Conservation (phyloP, 2,329 filamentous ascomycete genomes). For the Aspergillus sojae region DNA sequence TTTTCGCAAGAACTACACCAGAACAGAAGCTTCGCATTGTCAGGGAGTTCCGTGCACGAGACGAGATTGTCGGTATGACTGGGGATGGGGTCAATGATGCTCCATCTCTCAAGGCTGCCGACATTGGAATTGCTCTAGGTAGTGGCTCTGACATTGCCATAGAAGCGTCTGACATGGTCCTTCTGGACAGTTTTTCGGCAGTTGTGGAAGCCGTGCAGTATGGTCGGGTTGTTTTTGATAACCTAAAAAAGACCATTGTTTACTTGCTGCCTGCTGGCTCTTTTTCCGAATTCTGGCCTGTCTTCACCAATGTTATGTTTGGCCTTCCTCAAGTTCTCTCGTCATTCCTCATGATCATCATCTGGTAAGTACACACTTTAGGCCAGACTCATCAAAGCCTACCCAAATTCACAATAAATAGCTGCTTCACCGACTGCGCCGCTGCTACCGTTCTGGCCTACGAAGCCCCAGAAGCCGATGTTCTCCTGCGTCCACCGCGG, state of each 20-base stretch:
- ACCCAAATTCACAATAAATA: neutral
- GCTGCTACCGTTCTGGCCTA: slow-evolving; percentile 75
- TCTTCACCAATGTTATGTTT: slow-evolving; percentile 72
- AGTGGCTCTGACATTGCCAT: slow-evolving; percentile 64
- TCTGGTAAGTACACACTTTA: slow-evolving; percentile 49
- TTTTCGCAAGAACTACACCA: slow-evolving; percentile 75
- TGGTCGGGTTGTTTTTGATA: slow-evolving; percentile 74
- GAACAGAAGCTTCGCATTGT: slow-evolving; percentile 81
- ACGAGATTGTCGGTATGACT: slow-evolving; percentile 59
- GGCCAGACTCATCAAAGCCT: accelerated
- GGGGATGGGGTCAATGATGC: slow-evolving; percentile 54
- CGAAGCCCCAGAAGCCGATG: slow-evolving; percentile 75
- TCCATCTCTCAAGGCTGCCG: slow-evolving; percentile 60
- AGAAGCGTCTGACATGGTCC: slow-evolving; percentile 64
- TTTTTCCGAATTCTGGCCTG: slow-evolving; percentile 77
- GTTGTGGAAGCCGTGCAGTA: slow-evolving; percentile 73
- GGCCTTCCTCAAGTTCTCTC: slow-evolving; percentile 73
- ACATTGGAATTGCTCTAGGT: slow-evolving; percentile 62
- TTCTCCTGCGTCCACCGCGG: slow-evolving; percentile 69
- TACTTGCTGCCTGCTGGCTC: slow-evolving; percentile 73
- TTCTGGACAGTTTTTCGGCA: slow-evolving; percentile 70
- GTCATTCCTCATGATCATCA: slow-evolving; percentile 72
- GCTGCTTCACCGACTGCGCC: slow-evolving; percentile 76
- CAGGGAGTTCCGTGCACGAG: slow-evolving; percentile 67
- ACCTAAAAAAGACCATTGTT: slow-evolving; percentile 75